phyloP scores from a whole-genome alignment of 352 stramenopile genomes.

The Phytophthora fragariaefolia region DNA sequence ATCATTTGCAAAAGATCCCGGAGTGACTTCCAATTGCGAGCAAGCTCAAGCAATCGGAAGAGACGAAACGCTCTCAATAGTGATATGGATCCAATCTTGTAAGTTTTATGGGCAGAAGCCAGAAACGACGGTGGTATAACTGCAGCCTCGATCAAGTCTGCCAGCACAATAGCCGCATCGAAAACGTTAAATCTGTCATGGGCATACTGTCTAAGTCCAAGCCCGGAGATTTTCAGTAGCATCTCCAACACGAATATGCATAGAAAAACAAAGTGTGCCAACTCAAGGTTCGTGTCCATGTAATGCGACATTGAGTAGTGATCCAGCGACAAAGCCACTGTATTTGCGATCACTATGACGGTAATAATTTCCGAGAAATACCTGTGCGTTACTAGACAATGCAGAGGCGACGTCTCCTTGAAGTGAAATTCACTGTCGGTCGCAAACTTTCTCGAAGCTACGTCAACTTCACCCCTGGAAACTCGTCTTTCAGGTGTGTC shows the following conservation, averaged over 20 bases:
- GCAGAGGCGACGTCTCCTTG: slow-evolving; percentile 12
- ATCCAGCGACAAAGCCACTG: slow-evolving; percentile 73
- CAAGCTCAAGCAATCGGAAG: slow-evolving; percentile 94
- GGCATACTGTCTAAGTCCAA: slow-evolving; percentile 65
- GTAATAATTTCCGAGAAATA: slow-evolving; percentile 61
- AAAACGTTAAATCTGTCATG: slow-evolving; percentile 80
- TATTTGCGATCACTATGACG: slow-evolving; percentile 79
- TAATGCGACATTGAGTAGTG: slow-evolving; percentile 68
- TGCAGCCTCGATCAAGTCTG: slow-evolving; percentile 64
- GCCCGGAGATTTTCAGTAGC: slow-evolving; percentile 76
- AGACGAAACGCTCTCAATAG: slow-evolving; percentile 87
- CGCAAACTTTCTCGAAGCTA: background rate
- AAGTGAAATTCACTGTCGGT: background rate
- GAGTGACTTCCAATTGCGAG: slow-evolving; percentile 88
- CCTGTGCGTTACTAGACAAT: slow-evolving; percentile 49
- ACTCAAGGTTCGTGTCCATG: slow-evolving; percentile 54
- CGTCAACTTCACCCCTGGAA: background rate
- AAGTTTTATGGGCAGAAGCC: slow-evolving; percentile 33
- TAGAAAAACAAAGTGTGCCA: slow-evolving; percentile 75
- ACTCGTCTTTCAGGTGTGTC: slow-evolving; percentile 33
- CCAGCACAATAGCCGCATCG: slow-evolving; percentile 74
- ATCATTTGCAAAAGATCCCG: slow-evolving; percentile 91
- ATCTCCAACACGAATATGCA: slow-evolving; percentile 74
- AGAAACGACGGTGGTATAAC: slow-evolving; percentile 59
- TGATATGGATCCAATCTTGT: slow-evolving; percentile 56